A percentile compares a stretch with the other conserved stretches of the same genome.
phyloP scores from a whole-genome alignment of 257 asterid genomes.

The Fraxinus pennsylvanica region DNA sequence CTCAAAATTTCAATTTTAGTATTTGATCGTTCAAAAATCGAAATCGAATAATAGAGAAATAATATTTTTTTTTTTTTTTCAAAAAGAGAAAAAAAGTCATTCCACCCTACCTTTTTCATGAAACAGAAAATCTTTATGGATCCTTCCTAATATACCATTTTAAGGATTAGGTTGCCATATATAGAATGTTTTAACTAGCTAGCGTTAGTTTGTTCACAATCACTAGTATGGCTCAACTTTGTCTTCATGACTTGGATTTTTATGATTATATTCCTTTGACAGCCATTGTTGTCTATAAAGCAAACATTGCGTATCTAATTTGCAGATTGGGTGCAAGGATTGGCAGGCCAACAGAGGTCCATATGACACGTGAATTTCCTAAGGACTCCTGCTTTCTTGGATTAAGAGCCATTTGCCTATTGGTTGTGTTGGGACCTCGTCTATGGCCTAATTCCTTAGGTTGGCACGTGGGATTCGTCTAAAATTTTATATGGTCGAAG shows the following conservation, averaged over 20 bases:
- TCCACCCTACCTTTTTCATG: conserved; percentile 31
- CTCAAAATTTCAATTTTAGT: no score
- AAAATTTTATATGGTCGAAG: neutral
- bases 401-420: conserved; percentile 11
- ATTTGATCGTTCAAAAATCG: neutral
- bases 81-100: neutral
- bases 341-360: conserved; percentile 48
- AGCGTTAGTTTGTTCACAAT: conserved; percentile 9
- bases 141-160: conserved; percentile 39
- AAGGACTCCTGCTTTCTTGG: conserved; percentile 25
- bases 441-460: neutral
- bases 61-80: neutral
- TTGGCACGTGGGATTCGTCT: neutral
- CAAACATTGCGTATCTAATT: conserved; percentile 47
- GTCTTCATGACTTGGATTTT: conserved; percentile 1
- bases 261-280: conserved; percentile 15
- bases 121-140: conserved; percentile 33
- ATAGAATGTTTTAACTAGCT: conserved; percentile 33
- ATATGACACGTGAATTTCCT: conserved; percentile 53
- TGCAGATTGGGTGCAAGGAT: conserved; percentile 67
- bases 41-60: neutral
- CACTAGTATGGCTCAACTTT: conserved; percentile 2
- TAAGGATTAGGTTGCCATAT: conserved; percentile 49
- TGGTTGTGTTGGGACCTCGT: conserved; percentile 47
- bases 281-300: conserved; percentile 33